These are phyloP conservation scores for Cyclotella atomus DNA, from an alignment of 108 stramenopile species.

Conservation along the genomic window DNA sequence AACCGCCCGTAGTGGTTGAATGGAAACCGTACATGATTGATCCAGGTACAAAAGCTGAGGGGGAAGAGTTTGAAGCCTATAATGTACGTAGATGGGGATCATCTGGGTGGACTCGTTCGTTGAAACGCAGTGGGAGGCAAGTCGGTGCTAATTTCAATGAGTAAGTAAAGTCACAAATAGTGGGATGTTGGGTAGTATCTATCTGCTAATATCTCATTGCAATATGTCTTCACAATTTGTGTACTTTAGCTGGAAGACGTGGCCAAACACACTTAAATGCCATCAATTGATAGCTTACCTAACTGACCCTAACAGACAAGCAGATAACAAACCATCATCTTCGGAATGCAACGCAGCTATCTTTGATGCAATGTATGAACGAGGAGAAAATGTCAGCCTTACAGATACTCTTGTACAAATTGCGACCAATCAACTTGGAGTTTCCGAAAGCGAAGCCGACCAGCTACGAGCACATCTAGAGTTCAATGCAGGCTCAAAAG, in stretches of 20 bases:
- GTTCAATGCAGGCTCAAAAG: conserved; percentile 44
- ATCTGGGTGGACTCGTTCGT: conserved; percentile 62
- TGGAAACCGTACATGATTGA: conserved; percentile 87
- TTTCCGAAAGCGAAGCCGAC: conserved; percentile 33
- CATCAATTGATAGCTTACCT: conserved; percentile 67
- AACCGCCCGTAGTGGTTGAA: conserved; percentile 47
- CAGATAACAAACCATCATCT: conserved; percentile 41
- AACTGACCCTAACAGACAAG: conserved; percentile 8
- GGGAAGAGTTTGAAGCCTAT: conserved; percentile 75
- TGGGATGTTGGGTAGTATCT: not conserved
- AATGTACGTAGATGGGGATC: conserved; percentile 75
- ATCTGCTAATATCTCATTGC: not conserved
- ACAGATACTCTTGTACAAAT: conserved; percentile 54
- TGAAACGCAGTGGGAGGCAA: conserved; percentile 61
- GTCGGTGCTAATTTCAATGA: conserved; percentile 68
- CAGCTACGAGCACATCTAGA: conserved; percentile 48
- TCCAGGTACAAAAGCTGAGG: conserved; percentile 58
- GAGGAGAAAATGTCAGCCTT: conserved; percentile 66
- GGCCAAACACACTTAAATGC: conserved; percentile 78
- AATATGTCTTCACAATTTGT: not conserved
- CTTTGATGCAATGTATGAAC: conserved; percentile 74
- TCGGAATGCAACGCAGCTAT: conserved; percentile 57
- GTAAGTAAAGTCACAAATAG: not conserved
- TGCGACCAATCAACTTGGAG: conserved; percentile 36
- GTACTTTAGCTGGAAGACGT: conserved; percentile 76